Base-by-base conservation (phyloP, 345 rosid species). In the Passiflora organensis region DNA sequence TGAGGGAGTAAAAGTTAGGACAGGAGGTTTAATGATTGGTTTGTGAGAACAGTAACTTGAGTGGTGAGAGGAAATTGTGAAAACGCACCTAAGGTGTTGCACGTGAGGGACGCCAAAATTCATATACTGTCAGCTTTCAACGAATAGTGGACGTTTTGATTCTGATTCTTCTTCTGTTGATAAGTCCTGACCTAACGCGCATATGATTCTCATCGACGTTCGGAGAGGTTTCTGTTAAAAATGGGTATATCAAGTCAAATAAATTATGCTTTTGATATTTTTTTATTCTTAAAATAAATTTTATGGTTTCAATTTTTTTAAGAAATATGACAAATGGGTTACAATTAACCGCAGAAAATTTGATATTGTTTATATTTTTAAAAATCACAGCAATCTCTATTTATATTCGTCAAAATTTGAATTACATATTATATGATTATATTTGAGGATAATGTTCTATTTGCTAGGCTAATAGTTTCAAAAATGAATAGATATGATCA, bases 81-180 rank as follows among this genome's bases (percentile, higher is more conserved):
- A 21, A 14, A 61, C 14, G 13, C 32, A 53, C 59, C 63, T 54
- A 43, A 59, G 38, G 28, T 18, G 49, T 59, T 65, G 67, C 82
- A 78, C 75, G 73, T 78, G 80, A 72, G 68, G 36, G 58, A 15
- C 80, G 72, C 75, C 43, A 56, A 10, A 11, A 4, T 48, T 17
- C 18, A 41, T 41, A 15, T 41, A 41, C 1, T 28, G 34, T 28
- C 43, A 39, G 13, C 5, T 10, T 14, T 11, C 8, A 37, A 37
- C 13, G 41, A 37, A 37, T 37, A 37, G 11, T 6, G 41, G 8
- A 37, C 13, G 13, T 37, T 37, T 37, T 37, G 41, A 13, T 37
- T 37, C 1, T 37, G 8, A 37, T 2, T 37, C 11, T 37, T 37
- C 41, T 37, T 37, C 41, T 6, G 8, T 37, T 37, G 11, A 6